Percentiles rank a stretch among this genome's conserved stretches.
Conservation (phyloP, 495 filamentous ascomycete species). For the Astrocystis sublimbata region DNA sequence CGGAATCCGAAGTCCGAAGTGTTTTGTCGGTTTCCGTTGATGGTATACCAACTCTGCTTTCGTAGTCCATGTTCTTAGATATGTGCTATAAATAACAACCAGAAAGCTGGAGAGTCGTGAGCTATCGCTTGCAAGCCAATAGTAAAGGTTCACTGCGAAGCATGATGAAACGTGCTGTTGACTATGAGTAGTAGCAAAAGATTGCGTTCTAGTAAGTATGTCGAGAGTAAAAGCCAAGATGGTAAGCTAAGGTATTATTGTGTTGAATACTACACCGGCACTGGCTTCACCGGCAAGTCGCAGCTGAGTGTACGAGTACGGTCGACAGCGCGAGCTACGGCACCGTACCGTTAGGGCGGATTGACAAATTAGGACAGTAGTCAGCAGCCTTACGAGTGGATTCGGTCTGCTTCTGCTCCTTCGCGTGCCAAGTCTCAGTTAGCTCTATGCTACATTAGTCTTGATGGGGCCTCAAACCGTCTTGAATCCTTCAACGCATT, state of each 20-base stretch:
- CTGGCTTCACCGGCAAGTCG: background rate
- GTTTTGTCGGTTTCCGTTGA: background rate
- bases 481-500: background rate
- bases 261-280: background rate
- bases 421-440: constrained; percentile 12
- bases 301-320: background rate
- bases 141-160: too few relatives aligned
- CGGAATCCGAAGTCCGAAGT: too few relatives aligned
- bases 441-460: background rate
- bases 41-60: too few relatives aligned
- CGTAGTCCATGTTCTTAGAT: too few relatives aligned
- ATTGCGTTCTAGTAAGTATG: too few relatives aligned
- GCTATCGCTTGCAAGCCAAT: too few relatives aligned
- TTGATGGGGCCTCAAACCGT: background rate
- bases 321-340: background rate
- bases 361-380: constrained; percentile 18
- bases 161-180: too few relatives aligned
- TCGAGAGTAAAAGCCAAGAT: background rate
- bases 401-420: constrained; percentile 1
- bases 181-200: too few relatives aligned
- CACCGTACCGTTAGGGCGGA: background rate
- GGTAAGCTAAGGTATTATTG: background rate
- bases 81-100: too few relatives aligned
- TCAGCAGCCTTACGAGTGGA: constrained; percentile 22
- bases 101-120: too few relatives aligned